Base-by-base conservation (phyloP, 768 basidiomycete genomes). In the Tubosaeta brunneosetosa region DNA sequence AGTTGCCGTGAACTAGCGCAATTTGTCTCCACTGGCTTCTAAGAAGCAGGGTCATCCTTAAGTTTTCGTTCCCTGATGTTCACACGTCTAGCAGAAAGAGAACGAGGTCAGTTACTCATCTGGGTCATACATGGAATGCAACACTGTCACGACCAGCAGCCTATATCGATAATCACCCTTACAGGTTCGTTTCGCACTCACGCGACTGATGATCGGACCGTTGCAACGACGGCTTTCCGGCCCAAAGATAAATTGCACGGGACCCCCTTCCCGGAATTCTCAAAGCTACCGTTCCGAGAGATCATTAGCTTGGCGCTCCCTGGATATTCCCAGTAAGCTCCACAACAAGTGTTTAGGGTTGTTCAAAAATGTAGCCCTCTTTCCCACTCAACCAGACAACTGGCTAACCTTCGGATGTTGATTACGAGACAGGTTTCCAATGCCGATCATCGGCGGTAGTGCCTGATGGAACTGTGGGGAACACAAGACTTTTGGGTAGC, bases 201-300 rank as follows among this genome's bases (percentile, higher is more conserved):
- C 59, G 31, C 50, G 38, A 52, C 38, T 14, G 11, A 32, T 2
- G 17, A 49, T 13, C 12, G 42, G 31, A 27, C 27, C 12, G 31
- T 29, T 17, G 36, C 16, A 40, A 45, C 33, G 22, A 44, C 37
- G 7, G 14, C 26, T 25, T 12, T 6, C 31, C 17, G 11, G 3
- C n/a, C 22, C 29, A 34, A 13, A 14, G 12, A 34, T 25, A 34
- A 25, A 34, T 34, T 25, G 16, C 32, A 46, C 45, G 33, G 44
- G n/a, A 19, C 5, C 12, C 44, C 33, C 37, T 43, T 10, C 7
- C 27, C 45, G 36, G 25, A n/a, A 36, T 25, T 5, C 33, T 25
- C 33, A 58, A 51, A 48, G 14, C 47, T 29, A 34, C 47, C 38
- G 25, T 49, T 7, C 42, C 49, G 43, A 51, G 43, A 33, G 19